These are phyloP conservation scores for Taxillus chinensis DNA, from an alignment of 164 flowering plant genomes.

Conservation along the genomic window DNA sequence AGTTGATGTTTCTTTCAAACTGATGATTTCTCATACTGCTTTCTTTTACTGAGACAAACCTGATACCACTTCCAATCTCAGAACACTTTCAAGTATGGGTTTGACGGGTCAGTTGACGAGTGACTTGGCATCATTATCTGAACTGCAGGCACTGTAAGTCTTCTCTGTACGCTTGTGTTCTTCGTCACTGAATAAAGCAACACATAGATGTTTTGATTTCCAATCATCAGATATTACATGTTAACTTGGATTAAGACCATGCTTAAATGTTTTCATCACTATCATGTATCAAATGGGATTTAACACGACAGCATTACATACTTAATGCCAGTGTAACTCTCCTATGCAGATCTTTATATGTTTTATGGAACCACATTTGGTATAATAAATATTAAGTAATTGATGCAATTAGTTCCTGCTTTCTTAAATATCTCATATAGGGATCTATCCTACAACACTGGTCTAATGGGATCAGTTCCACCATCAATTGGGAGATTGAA, in stretches of 20 bases:
- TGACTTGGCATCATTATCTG: conserved; percentile 28
- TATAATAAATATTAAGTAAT: neutral
- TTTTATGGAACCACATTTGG: neutral
- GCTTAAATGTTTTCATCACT: too few relatives aligned
- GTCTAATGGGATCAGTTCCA: conserved; percentile 46
- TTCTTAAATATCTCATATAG: conserved; percentile 16
- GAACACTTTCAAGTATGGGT: conserved; percentile 30
- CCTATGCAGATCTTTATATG: neutral
- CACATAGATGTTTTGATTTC: too few relatives aligned
- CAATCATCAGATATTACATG: too few relatives aligned
- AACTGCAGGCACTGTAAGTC: conserved; percentile 40
- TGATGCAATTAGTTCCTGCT: neutral
- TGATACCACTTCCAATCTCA: conserved; percentile 11
- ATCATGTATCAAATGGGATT: too few relatives aligned
- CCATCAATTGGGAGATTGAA: conserved; percentile 30
- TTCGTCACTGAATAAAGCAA: neutral
- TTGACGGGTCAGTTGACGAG: conserved; percentile 29
- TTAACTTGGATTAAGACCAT: too few relatives aligned
- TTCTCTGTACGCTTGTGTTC: neutral
- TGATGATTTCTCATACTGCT: neutral
- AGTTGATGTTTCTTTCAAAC: neutral
- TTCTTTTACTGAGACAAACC: neutral
- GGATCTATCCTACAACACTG: conserved; percentile 45
- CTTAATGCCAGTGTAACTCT: too few relatives aligned
- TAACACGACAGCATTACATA: too few relatives aligned